Evolutionary conservation across 345 rosid genomes (phyloP).

Genomic region (Hevea brasiliensis): DNA sequence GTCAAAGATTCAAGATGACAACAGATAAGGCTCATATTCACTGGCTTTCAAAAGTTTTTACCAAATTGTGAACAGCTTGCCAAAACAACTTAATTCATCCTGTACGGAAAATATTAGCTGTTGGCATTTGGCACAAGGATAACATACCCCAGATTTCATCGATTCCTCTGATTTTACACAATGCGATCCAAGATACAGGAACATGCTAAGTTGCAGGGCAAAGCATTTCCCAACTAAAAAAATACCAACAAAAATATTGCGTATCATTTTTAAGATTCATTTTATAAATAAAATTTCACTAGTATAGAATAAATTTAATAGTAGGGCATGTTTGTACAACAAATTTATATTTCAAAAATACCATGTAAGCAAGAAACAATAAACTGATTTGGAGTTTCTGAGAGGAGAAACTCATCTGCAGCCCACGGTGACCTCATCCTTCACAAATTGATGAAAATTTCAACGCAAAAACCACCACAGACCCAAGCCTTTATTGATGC

Average conservation of each 20-base stretch:
- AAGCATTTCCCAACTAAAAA: background rate
- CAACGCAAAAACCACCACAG: constrained; percentile 26
- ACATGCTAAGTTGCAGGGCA: constrained; percentile 13
- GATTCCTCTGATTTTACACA: background rate
- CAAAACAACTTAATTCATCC: background rate
- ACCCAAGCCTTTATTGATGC: constrained; percentile 25
- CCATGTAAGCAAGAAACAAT: constrained; percentile 21
- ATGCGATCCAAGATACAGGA: background rate
- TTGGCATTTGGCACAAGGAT: background rate
- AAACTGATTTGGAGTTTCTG: constrained; percentile 42
- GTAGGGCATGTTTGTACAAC: constrained; percentile 42
- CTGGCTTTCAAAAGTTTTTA: background rate
- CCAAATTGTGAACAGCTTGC: background rate
- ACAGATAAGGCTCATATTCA: background rate
- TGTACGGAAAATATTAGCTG: background rate
- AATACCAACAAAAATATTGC: background rate
- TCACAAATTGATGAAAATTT: constrained; percentile 26
- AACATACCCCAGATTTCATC: constrained; percentile 7
- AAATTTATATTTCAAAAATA: constrained; percentile 22
- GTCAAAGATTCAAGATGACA: background rate
- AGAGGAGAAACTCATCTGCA: constrained; percentile 63
- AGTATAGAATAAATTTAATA: constrained; percentile 19
- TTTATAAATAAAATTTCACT: constrained; percentile 12
- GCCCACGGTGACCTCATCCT: constrained; percentile 35
- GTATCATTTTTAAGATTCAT: background rate